Conservation (phyloP, 495 filamentous ascomycete species). For the Barbatosphaeria neglecta region DNA sequence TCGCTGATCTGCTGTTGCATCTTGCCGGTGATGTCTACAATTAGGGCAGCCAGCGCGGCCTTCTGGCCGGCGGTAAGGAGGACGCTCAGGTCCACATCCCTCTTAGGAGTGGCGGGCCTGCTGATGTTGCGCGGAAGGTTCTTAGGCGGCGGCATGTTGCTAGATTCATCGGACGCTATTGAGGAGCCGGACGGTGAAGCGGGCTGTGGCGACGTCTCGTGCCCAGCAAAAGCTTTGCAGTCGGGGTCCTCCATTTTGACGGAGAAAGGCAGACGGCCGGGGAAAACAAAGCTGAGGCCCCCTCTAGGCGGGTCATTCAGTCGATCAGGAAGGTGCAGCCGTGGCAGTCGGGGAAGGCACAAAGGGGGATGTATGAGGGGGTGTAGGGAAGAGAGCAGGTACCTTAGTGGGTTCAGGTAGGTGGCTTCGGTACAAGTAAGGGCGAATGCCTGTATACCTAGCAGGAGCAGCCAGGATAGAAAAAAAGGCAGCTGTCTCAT, state of each 20-base stretch:
- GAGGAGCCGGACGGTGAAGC: background rate
- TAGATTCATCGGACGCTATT: conserved; percentile 3
- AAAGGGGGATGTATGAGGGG: no score
- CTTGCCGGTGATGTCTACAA: conserved; percentile 30
- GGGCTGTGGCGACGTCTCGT: background rate
- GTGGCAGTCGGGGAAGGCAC: no score
- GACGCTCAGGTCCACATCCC: conserved; percentile 21
- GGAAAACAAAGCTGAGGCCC: no score
- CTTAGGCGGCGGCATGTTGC: conserved; percentile 14
- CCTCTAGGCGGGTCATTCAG: no score
- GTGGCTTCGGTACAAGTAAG: no score
- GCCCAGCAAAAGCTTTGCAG: background rate
- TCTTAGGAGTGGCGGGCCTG: conserved; percentile 10
- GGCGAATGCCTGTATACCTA: no score
- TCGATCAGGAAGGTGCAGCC: no score
- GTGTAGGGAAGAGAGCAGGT: no score
- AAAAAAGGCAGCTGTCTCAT: no score
- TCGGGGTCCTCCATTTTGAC: background rate
- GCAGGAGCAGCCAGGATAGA: no score
- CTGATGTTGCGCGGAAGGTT: conserved; percentile 6
- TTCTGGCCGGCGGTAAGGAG: conserved; percentile 16
- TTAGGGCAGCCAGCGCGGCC: conserved; percentile 19
- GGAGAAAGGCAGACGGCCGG: no score
- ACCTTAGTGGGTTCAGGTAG: no score
- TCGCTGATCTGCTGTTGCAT: conserved; percentile 36